Conservation (phyloP, 768 basidiomycete genomes). For the Amanita pallidorosea region DNA sequence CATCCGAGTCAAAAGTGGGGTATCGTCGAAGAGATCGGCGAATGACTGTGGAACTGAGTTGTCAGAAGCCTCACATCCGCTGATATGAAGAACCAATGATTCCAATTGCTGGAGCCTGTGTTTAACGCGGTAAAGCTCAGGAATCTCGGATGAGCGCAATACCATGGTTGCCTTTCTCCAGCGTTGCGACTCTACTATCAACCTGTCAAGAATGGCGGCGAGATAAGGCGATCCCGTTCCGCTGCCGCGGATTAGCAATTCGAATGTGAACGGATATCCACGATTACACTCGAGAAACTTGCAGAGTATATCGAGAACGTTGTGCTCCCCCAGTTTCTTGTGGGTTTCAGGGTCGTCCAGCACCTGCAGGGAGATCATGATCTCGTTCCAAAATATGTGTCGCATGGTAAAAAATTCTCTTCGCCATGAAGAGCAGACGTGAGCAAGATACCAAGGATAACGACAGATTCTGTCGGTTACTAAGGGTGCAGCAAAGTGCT, state of each 20-base stretch:
- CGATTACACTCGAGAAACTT: not conserved
- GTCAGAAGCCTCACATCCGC: not conserved
- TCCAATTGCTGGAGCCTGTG: not conserved
- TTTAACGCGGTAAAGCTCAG: not conserved
- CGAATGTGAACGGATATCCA: not conserved
- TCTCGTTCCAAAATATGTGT: not conserved
- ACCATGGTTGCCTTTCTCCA: not conserved
- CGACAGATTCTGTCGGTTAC: not conserved
- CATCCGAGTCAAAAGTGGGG: not conserved
- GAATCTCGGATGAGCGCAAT: not conserved
- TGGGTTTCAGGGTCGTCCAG: too few species aligned
- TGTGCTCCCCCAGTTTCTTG: not conserved
- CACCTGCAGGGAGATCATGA: not conserved
- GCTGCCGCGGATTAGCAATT: not conserved
- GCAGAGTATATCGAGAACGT: not conserved
- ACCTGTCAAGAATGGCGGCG: not conserved
- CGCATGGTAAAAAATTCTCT: not conserved
- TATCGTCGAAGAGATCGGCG: not conserved
- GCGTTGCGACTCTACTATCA: not conserved
- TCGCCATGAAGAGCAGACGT: slow-evolving; percentile 3
- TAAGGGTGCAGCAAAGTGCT: not conserved
- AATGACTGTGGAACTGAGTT: not conserved
- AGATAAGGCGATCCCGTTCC: too few species aligned
- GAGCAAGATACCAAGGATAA: slow-evolving; percentile 2
- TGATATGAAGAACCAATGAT: not conserved